A percentile compares a stretch with the other conserved stretches of the same genome.
phyloP scores from a whole-genome alignment of 169 alveolate species.

The Eimeria maxima region DNA sequence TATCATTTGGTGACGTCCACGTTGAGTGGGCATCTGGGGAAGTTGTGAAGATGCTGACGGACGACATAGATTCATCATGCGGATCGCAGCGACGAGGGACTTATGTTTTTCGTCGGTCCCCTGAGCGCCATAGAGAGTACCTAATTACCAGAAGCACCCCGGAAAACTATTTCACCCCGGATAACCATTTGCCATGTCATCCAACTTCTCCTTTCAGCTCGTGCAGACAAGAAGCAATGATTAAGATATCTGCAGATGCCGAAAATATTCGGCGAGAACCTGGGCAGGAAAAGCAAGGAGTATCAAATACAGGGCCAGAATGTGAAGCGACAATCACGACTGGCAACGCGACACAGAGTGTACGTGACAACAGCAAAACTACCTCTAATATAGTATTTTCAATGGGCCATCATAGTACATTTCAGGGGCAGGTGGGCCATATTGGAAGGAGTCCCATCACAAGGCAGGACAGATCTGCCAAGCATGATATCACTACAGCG shows the following conservation, averaged over 20 bases:
- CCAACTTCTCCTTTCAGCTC: background rate
- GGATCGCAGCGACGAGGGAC: background rate
- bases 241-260: background rate
- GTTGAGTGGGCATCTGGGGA: background rate
- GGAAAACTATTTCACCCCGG: conserved; percentile 9
- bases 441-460: background rate
- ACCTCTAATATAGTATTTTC: background rate
- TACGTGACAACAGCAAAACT: background rate
- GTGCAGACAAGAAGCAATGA: background rate
- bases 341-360: background rate
- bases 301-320: background rate
- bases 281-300: background rate
- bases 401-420: background rate
- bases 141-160: conserved; percentile 29
- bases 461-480: background rate
- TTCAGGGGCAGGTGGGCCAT: background rate
- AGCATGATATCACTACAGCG: background rate
- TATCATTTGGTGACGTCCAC: background rate
- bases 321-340: background rate
- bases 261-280: background rate
- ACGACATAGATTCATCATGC: background rate
- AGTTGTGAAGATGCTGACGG: background rate
- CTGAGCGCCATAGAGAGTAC: background rate
- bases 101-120: conserved; percentile 7
- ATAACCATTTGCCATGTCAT: background rate